Base-by-base conservation (phyloP, 2,329 filamentous ascomycete genomes). In the Coniochaeta sp. region DNA sequence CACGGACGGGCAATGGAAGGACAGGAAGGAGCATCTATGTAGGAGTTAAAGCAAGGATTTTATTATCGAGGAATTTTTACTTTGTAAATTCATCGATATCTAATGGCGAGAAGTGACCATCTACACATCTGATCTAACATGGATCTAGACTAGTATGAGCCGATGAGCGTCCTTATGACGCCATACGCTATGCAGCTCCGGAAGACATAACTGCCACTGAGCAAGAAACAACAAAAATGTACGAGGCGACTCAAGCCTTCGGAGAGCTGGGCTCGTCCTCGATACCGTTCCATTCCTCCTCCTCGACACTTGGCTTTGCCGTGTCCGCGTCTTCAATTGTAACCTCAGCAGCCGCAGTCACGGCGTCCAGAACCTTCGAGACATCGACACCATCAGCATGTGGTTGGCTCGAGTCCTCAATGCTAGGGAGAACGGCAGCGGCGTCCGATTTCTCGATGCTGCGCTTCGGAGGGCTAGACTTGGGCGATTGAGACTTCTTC, bases 271-370 rank as follows among this genome's bases (percentile, higher is more conserved):
- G 47, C 12, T 52, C 47, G 47, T 65, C 64, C 40, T 63, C 61
- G 50, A 65, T 62, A n/a, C 58, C 58, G 24, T 56, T 56, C 58
- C 58, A 59, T 24, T 59, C 58, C 11, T 56, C 54, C 34, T 58
- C 56, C 24, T 58, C 56, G 22, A 44, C 36, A 44, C 34, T 58
- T 12, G 26, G 34, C 36, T 26, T 58, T 28, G 56, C 56, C 36
- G 34, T 58, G 19, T 58, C 38, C 36, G 22, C 33, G 8, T 43
- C 26, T 8, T 22, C 54, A 24, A 14, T 24, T 22, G 36, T 57
- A 1, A 3, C 31, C 16, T 57, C 31, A 22, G 24, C 47, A 14
- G 47, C 47, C n/a, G 54, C 54, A 11, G 19, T 57, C 54, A 57
- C 34, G 6, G 34, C 54, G 31, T 57, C 34, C 34, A 38, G 54